Evolutionary conservation across 2,329 filamentous ascomycete genomes (phyloP), one percentile per base, ranked within the genome.

Genomic region (Emmonsia crescens): DNA sequence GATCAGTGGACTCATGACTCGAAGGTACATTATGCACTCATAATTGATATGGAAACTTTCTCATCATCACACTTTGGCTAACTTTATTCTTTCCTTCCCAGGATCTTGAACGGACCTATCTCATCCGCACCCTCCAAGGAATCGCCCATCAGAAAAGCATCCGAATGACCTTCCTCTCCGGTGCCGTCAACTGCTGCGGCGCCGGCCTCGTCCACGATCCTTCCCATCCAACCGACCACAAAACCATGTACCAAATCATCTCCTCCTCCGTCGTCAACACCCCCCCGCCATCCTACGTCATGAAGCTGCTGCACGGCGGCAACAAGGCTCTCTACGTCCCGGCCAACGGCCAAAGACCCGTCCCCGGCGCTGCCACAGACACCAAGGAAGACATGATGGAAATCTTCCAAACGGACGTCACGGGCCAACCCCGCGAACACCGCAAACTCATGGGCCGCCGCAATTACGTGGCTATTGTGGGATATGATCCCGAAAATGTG

Each of bases 301-400:
- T 97, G 68, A 95, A 95, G 74, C 83, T 99, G 71, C 85, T 99
- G n/a, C 91, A 97, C 80, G 33, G 52, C 63, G 94, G 89, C 79
- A 93, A 92, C 77, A 94, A 93, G 75, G 85, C 89, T 44, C 85
- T 97, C 33, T 99, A 96, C 74, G 82, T 99, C 60, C 94, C 94
- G 0, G 82, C 84, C 60, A 99, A 99, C 74, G 93, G 93, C n/a
- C 83, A 86, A 67, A 80, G 84, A 65, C 83, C 79, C 63, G 81
- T 82, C 1, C 85, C 91, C 61, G 83, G 84, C 9, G 70, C 74
- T 66, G 86, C 88, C 0, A 88, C 87, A 1, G 94, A 99, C 73
- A 99, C 94, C 55, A 97, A 99, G 76, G 94, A 99, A 75, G 94
- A 99, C 76, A 99, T 99, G 94, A 96, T 99, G 89, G 94, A 99